A percentile compares a stretch with the other conserved stretches of the same genome.
Evolutionary conservation across 306 rosid species (phyloP).

Genomic region (Acacia crassicarpa): DNA sequence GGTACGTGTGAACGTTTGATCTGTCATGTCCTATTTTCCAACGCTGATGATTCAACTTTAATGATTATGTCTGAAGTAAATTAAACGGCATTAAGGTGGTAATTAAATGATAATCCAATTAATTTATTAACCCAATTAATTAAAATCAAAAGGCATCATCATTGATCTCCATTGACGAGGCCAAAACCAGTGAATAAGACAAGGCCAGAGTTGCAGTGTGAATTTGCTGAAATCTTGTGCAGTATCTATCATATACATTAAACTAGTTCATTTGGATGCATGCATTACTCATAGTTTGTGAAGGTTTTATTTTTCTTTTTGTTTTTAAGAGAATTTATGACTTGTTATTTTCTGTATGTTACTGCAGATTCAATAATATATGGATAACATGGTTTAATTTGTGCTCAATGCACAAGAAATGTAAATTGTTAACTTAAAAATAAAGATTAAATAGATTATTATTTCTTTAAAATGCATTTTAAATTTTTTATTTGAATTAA

Average conservation of each 20-base stretch:
- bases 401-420: not conserved
- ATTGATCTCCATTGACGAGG: slow-evolving; percentile 1
- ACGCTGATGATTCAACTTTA: not conserved
- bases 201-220: slow-evolving; percentile 45
- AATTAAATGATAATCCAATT: not conserved
- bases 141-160: not conserved
- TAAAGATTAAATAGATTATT: too few species aligned
- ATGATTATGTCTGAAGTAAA: slow-evolving; percentile 6
- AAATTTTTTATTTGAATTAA: too few species aligned
- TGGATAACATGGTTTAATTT: not conserved
- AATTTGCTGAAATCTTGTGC: slow-evolving; percentile 27
- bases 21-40: not conserved
- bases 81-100: not conserved
- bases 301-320: not conserved
- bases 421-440: not conserved
- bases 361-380: not conserved
- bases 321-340: not conserved
- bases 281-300: not conserved
- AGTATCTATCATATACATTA: not conserved
- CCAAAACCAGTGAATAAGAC: slow-evolving; percentile 58
- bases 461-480: not conserved
- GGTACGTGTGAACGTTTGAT: not conserved
- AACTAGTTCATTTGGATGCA: not conserved
- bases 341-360: not conserved
- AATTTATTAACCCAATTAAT: not conserved